Conservation (phyloP, 257 asterid genomes). For the Apocynum venetum region DNA sequence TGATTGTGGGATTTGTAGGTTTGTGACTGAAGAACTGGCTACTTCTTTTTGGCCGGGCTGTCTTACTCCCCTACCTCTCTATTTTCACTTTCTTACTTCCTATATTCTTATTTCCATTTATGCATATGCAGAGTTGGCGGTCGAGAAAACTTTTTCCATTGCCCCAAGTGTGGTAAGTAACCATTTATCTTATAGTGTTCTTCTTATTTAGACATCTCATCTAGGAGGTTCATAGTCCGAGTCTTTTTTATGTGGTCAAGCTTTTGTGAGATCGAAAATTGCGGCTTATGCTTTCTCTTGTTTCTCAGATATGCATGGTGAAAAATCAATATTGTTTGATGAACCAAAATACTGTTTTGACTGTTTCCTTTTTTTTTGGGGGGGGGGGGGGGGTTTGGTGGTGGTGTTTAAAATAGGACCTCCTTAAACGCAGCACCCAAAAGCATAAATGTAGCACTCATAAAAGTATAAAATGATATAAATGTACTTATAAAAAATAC, state of each 20-base stretch:
- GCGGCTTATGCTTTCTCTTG: not conserved
- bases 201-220: not conserved
- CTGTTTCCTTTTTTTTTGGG: no score
- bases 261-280: not conserved
- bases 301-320: not conserved
- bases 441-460: no score
- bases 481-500: no score
- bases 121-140: constrained; percentile 78
- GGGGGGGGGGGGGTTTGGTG: no score
- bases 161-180: constrained; percentile 78
- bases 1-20: constrained; percentile 98
- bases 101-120: constrained; percentile 5
- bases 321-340: not conserved
- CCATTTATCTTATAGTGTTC: not conserved
- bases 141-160: constrained; percentile 78
- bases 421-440: no score
- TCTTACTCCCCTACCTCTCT: no score
- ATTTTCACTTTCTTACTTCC: not conserved
- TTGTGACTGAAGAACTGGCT: constrained; percentile 16
- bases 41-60: not conserved
- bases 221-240: not conserved
- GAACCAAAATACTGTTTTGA: not conserved
- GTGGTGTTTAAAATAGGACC: not conserved
- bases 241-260: not conserved
- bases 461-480: no score